Conservation (phyloP, 2,329 filamentous ascomycete species). For the Verticillium klebahnii region DNA sequence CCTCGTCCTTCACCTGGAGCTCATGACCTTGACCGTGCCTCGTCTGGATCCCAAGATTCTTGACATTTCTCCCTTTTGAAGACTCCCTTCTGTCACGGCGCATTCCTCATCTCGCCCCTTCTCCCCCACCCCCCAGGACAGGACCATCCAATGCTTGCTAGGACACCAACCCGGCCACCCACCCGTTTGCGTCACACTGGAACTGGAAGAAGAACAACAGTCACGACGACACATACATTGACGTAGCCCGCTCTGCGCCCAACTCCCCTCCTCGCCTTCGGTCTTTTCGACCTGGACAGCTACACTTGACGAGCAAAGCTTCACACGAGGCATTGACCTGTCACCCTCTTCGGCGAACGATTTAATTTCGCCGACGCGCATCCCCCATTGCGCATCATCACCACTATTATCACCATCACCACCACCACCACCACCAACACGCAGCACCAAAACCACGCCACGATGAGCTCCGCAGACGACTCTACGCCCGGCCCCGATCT, state of each 20-base stretch:
- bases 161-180: background rate
- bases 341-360: background rate
- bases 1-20: background rate
- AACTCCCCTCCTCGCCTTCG: background rate
- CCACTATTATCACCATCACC: background rate
- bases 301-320: background rate
- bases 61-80: background rate
- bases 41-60: background rate
- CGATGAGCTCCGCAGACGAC: constrained; percentile 1
- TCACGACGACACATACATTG: background rate
- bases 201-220: background rate
- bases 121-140: background rate
- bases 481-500: background rate
- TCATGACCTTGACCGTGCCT: background rate
- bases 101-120: background rate
- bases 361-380: background rate
- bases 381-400: background rate
- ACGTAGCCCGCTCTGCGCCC: background rate
- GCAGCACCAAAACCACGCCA: background rate
- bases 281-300: background rate
- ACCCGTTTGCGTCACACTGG: background rate
- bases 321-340: background rate
- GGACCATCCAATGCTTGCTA: background rate
- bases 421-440: background rate
- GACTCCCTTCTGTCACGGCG: background rate